These are phyloP conservation scores for Rhizoclosmatium globosum DNA, from an alignment of 192 early-diverging fungal species.

Conservation along the genomic window DNA sequence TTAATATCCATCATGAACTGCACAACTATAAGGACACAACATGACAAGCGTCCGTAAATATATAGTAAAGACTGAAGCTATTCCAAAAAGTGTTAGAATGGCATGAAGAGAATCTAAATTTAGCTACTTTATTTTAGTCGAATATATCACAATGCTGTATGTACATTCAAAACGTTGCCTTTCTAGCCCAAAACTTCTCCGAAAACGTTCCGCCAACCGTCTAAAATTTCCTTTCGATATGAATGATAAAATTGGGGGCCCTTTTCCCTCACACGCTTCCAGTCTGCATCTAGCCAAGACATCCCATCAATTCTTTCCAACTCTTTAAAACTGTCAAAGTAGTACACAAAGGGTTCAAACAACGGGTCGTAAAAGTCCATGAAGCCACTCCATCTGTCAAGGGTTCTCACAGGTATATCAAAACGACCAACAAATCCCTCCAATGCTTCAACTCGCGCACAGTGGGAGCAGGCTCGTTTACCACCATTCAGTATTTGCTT, in stretches of 20 bases:
- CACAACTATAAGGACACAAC: no score
- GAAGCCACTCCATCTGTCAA: slow-evolving; percentile 1
- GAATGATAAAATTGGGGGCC: slow-evolving; percentile 15
- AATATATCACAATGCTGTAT: no score
- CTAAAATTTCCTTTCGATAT: slow-evolving; percentile 22
- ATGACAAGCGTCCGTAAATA: no score
- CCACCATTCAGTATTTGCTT: slow-evolving; percentile 3
- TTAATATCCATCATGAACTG: no score
- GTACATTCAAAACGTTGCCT: not conserved
- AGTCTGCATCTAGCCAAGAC: not conserved
- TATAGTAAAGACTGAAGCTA: no score
- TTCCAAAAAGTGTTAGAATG: no score
- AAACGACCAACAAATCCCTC: slow-evolving; percentile 13
- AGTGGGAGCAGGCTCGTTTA: not conserved
- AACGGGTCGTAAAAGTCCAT: slow-evolving; percentile 36
- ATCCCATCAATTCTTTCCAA: not conserved
- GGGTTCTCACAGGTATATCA: not conserved
- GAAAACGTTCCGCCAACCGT: slow-evolving; percentile 20
- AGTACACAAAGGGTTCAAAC: slow-evolving; percentile 29
- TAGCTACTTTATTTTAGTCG: no score
- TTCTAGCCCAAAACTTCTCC: slow-evolving; percentile 1
- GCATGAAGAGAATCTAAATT: no score
- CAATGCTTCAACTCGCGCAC: slow-evolving; percentile 27
- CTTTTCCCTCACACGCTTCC: slow-evolving; percentile 9
- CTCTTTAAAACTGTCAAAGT: slow-evolving; percentile 7